phyloP scores from a whole-genome alignment of 129 eudicot genomes.

The Artemisia tridentata region DNA sequence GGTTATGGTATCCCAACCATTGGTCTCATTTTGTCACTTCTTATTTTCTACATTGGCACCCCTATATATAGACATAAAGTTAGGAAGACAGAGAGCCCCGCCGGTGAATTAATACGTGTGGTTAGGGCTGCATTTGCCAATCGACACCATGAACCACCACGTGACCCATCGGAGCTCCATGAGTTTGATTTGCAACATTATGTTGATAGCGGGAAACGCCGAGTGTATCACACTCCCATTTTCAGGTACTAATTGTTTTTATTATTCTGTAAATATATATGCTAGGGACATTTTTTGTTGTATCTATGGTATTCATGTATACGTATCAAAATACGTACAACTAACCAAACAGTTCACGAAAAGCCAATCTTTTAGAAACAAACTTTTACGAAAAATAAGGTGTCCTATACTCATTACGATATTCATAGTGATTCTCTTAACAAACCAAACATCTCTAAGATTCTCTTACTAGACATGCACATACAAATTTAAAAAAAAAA shows the following conservation, averaged over 20 bases:
- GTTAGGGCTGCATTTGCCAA: constrained; percentile 48
- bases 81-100: constrained; percentile 51
- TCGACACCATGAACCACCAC: constrained; percentile 47
- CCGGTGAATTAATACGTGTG: constrained; percentile 49
- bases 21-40: constrained; percentile 61
- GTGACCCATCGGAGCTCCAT: constrained; percentile 49
- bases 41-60: constrained; percentile 76
- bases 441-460: too few relatives aligned
- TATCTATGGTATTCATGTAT: neutral
- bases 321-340: neutral
- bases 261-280: neutral
- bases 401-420: neutral
- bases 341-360: constrained; percentile 4
- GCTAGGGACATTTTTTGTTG: neutral
- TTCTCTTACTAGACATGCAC: too few relatives aligned
- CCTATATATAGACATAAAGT: constrained; percentile 86
- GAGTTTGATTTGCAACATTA: constrained; percentile 59
- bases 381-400: constrained; percentile 13
- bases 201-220: constrained; percentile 48
- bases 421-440: too few relatives aligned
- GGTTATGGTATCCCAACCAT: constrained; percentile 91
- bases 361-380: constrained; percentile 11
- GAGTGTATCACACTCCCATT: constrained; percentile 52
- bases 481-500: too few relatives aligned
- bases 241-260: constrained; percentile 50